Base-by-base conservation (phyloP, 129 eudicot species). In the Chrysanthemum lavandulifolium region DNA sequence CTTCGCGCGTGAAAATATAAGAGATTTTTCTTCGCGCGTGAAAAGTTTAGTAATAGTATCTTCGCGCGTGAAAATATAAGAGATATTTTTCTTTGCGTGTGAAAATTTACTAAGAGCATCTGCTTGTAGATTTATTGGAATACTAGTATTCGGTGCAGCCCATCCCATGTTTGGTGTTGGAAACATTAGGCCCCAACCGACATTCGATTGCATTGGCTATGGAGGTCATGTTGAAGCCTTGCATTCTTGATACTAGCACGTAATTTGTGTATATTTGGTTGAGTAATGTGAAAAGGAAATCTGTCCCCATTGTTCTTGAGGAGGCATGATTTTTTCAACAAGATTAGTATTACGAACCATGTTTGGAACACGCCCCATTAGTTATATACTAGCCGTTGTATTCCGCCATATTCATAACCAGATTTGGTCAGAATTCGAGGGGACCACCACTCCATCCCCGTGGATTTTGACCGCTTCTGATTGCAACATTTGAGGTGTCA, bases 121-220 rank as follows among this genome's bases (percentile, higher is more conserved):
- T 36, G 45, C 45, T 36, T 36, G 45, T 2, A 36, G 9, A 65
- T 76, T 84, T 69, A 86, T 70, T 12, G 76, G 74, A 76, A 57
- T 78, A 15, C 57, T 76, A 2, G 85, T 75, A 50, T 75, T 76
- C 1, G 83, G 83, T 19, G 50, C 68, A n/a, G n/a, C 79, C 89
- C 95, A 88, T 5, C 86, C 86, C 83, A 79, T 77, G 67, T 87
- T 86, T 14, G 92, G 88, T 71, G 73, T 81, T 68, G 68, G 76
- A 54, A 29, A 79, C 84, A 86, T 73, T 33, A 85, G 0, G 2
- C 67, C 87, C 92, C 90, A 87, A 54, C 69, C 79, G 19, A 75
- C 43, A 67, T 89, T 89, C 14, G 25, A 10, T 64, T 64, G 68
- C 36, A 52, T 49, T 5, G 19, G 68, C 50, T 64, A 52, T 19